Conservation (phyloP, 2,329 filamentous ascomycete genomes). For the Macrophomina phaseolina region DNA sequence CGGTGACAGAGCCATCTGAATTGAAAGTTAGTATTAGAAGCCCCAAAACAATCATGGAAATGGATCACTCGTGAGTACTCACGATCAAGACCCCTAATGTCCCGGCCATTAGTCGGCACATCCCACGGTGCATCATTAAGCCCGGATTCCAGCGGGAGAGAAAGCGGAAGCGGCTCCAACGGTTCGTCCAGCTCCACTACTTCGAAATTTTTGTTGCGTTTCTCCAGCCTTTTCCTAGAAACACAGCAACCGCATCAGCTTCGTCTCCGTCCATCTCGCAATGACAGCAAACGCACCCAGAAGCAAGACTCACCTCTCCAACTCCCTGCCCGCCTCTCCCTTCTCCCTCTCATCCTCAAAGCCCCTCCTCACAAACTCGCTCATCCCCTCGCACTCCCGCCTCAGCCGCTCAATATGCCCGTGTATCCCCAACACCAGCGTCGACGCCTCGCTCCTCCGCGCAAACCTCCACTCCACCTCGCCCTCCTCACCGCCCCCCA, state of each 20-base stretch:
- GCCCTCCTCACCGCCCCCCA: background rate
- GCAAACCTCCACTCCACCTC: background rate
- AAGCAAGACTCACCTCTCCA: conserved; percentile 14
- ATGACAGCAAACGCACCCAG: background rate
- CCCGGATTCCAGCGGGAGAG: background rate
- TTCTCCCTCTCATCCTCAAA: background rate
- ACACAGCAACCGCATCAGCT: background rate
- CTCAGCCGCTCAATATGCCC: conserved; percentile 3
- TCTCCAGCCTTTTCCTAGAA: conserved; percentile 3
- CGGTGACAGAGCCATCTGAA: background rate
- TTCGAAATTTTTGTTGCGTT: conserved; percentile 5
- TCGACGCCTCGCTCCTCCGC: background rate
- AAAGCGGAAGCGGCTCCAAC: conserved; percentile 4
- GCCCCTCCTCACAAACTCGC: background rate
- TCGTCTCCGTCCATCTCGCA: background rate
- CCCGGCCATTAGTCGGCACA: background rate
- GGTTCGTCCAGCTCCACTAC: conserved; percentile 1
- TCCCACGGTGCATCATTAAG: background rate
- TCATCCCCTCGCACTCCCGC: conserved; percentile 4
- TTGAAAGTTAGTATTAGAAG: background rate
- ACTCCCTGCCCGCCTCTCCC: background rate
- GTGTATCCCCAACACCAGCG: conserved; percentile 1
- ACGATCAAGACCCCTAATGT: conserved; percentile 9
- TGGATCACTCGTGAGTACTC: background rate
- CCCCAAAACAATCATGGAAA: background rate